phyloP scores from a whole-genome alignment of 108 stramenopile genomes.

The Nitzschia palea region DNA sequence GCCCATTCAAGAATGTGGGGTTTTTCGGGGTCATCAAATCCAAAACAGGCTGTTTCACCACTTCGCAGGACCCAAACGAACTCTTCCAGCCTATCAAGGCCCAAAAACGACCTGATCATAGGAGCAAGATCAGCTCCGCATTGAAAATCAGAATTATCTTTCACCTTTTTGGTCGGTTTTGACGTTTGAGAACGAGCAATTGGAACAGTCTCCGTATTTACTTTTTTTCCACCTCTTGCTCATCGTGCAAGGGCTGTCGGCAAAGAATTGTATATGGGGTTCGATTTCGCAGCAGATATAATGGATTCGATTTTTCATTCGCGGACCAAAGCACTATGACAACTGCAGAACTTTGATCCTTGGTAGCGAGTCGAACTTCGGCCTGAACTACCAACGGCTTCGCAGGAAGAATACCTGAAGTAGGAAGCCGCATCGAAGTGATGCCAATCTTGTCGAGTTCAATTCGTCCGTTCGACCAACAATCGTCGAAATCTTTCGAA shows the following conservation, averaged over 20 bases:
- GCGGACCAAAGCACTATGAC: slow-evolving; percentile 73
- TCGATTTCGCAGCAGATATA: slow-evolving; percentile 64
- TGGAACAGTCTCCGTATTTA: no score
- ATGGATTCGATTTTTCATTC: slow-evolving; percentile 65
- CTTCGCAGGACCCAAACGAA: slow-evolving; percentile 67
- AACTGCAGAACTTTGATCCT: slow-evolving; percentile 72
- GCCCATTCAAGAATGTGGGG: slow-evolving; percentile 78
- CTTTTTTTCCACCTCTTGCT: slow-evolving; percentile 12
- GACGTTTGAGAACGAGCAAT: not conserved
- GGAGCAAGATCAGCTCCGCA: slow-evolving; percentile 48
- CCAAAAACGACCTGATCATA: slow-evolving; percentile 43
- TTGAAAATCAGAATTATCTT: slow-evolving; percentile 26
- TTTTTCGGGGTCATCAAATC: slow-evolving; percentile 80
- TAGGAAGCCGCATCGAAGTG: slow-evolving; percentile 67
- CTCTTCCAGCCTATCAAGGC: slow-evolving; percentile 44
- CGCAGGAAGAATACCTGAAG: slow-evolving; percentile 17
- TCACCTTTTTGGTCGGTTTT: not conserved
- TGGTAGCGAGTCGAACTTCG: slow-evolving; percentile 77
- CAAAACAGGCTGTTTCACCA: slow-evolving; percentile 69
- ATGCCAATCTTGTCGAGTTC: slow-evolving; percentile 75
- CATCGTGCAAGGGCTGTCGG: slow-evolving; percentile 58
- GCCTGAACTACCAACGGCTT: slow-evolving; percentile 66
- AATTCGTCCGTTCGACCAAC: slow-evolving; percentile 70
- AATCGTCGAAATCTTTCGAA: slow-evolving; percentile 30
- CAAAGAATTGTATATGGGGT: slow-evolving; percentile 63